Conservation (phyloP, 257 asterid genomes). For the Verbena officinalis region DNA sequence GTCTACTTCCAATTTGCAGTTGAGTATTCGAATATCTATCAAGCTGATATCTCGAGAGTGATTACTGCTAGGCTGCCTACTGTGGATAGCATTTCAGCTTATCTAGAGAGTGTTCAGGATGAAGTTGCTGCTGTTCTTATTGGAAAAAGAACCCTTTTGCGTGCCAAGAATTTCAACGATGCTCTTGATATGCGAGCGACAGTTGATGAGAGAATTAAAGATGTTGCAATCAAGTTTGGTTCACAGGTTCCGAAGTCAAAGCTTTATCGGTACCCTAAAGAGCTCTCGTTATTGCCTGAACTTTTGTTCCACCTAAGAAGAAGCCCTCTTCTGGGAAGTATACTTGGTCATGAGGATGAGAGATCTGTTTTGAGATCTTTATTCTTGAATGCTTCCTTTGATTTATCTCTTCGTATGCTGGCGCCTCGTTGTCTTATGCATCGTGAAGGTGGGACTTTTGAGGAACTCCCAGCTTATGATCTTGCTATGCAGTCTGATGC, state of each 20-base stretch:
- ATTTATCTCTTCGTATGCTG: slow-evolving; percentile 91
- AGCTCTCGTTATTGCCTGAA: slow-evolving; percentile 78
- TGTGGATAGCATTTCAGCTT: slow-evolving; percentile 79
- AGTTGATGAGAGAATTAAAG: slow-evolving; percentile 89
- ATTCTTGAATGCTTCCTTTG: slow-evolving; percentile 89
- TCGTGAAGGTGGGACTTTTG: slow-evolving; percentile 96
- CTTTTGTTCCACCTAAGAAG: slow-evolving; percentile 85
- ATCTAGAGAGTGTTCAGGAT: slow-evolving; percentile 87
- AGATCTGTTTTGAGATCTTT: slow-evolving; percentile 81
- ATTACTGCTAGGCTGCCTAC: slow-evolving; percentile 81
- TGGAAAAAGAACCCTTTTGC: slow-evolving; percentile 78
- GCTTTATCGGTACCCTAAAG: slow-evolving; percentile 82
- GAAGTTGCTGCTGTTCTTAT: slow-evolving; percentile 93
- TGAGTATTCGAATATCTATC: slow-evolving; percentile 75
- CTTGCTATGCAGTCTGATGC: slow-evolving; percentile 99
- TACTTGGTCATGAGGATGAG: slow-evolving; percentile 92
- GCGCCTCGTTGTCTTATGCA: slow-evolving; percentile 99
- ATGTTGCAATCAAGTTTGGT: slow-evolving; percentile 76
- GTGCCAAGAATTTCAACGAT: slow-evolving; percentile 63
- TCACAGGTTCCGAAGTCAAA: slow-evolving; percentile 82
- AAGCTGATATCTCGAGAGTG: slow-evolving; percentile 92
- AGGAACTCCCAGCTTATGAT: slow-evolving; percentile 94
- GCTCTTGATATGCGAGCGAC: slow-evolving; percentile 75
- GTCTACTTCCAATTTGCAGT: slow-evolving; percentile 82
- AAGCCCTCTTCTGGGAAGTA: slow-evolving; percentile 91